Base-by-base conservation (phyloP, 345 rosid genomes). In the Euphorbia pulcherrima region DNA sequence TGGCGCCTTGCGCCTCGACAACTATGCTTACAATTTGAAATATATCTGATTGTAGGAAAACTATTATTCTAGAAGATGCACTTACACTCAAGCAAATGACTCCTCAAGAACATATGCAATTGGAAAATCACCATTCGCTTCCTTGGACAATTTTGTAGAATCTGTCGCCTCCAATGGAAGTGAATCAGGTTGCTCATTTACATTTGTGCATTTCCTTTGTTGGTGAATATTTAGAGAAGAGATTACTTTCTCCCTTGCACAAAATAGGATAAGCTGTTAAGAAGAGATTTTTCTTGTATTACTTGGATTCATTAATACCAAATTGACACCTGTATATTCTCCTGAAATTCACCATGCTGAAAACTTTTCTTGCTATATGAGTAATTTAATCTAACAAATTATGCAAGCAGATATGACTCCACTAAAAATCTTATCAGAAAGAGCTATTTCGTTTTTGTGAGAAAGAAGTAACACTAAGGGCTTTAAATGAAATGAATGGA, bases 71-170 rank as follows among this genome's bases (percentile, higher is more conserved):
- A 84, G 82, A 78, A 77, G 69, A 61, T 55, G 66, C 65, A 53
- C 50, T 41, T 69, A 68, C 48, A 59, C 72, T 72, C 85, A 60
- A 77, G 83, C 61, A 73, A 79, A 62, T 67, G 85, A 79, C 63
- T 63, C 79, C 60, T 73, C 97, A 48, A 67, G 74, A 6, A 67
- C 89, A 4, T 86, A 72, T 72, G 68, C 69, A 4, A 79, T 53
- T 73, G 89, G 92, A 28, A 89, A 87, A 77, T 89, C 99, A 26
- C 99, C 92, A 10, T 91, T 89, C 79, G 95, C 92, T 8, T 75
- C 64, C 44, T 72, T 94, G 82, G 99, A 94, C 83, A 80, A 82
- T 66, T 91, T 91, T 77, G 69, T 94, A 65, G 91, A 84, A 76
- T 87, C 87, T 20, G 76, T 88, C 56, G 92, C 92, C 28, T 82